Conservation (phyloP, 352 stramenopile genomes). For the Thraustochytrium striatum region DNA sequence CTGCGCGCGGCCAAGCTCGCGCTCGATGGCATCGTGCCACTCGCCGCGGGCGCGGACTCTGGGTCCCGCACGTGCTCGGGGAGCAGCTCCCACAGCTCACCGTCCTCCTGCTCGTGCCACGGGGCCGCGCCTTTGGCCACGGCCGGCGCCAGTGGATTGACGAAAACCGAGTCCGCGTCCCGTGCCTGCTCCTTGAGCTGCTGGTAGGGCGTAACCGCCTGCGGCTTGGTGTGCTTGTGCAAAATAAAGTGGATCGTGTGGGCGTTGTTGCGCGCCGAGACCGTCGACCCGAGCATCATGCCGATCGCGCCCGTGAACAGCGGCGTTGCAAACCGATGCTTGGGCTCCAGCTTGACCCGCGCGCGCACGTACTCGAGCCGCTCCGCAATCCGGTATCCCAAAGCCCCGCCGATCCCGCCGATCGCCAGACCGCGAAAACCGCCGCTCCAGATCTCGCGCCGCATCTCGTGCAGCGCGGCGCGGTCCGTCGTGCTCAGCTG, state of each 20-base stretch:
- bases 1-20: too few relatives aligned
- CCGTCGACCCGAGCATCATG: slow-evolving; percentile 36
- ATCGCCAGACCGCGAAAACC: neutral
- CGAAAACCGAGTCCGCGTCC: too few relatives aligned
- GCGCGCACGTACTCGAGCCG: neutral
- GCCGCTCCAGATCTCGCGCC: neutral
- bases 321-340: slow-evolving; percentile 12
- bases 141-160: too few relatives aligned
- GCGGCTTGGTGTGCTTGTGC: slow-evolving; percentile 28
- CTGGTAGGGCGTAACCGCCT: slow-evolving; percentile 26
- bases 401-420: neutral
- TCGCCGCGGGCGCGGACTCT: too few relatives aligned
- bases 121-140: too few relatives aligned
- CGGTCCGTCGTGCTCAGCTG: neutral
- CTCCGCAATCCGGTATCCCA: neutral
- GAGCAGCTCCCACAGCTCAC: too few relatives aligned
- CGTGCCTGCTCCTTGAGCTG: neutral
- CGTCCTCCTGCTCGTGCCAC: too few relatives aligned
- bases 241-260: slow-evolving; percentile 41
- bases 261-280: neutral
- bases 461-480: slow-evolving; percentile 24
- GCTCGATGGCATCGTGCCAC: too few relatives aligned
- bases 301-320: slow-evolving; percentile 10
- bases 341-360: slow-evolving; percentile 12
- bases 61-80: too few relatives aligned